A percentile compares a stretch with the other conserved stretches of the same genome.
phyloP scores from a whole-genome alignment of 2,329 filamentous ascomycete species.

The Microcyclosporella mali region DNA sequence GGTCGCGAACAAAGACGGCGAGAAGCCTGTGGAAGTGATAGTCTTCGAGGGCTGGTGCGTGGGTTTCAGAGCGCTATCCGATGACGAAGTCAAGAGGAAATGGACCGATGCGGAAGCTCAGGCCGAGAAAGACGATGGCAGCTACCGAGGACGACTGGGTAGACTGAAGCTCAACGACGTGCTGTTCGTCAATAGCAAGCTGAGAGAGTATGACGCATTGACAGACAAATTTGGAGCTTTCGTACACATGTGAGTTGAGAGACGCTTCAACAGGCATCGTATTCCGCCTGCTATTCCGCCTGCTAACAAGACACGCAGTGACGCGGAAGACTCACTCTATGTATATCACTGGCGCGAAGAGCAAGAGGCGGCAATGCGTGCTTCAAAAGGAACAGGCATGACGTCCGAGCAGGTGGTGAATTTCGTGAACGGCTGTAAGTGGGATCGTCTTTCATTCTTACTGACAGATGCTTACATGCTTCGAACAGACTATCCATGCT shows the following conservation, averaged over 20 bases:
- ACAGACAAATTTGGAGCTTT: constrained; percentile 57
- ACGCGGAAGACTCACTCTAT: constrained; percentile 65
- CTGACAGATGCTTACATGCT: not conserved
- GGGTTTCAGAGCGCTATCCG: constrained; percentile 65
- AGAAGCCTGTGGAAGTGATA: constrained; percentile 52
- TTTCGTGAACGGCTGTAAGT: constrained; percentile 64
- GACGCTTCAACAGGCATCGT: not conserved
- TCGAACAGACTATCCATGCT: constrained; percentile 44
- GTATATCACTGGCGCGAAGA: constrained; percentile 81
- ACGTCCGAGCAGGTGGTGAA: constrained; percentile 68
- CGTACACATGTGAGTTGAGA: constrained; percentile 55
- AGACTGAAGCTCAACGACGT: constrained; percentile 52
- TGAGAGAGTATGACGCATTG: constrained; percentile 54
- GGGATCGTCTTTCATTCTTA: not conserved
- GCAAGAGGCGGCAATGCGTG: constrained; percentile 68
- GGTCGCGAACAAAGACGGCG: constrained; percentile 48
- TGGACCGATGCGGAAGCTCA: constrained; percentile 47
- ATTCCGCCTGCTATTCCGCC: too few species aligned
- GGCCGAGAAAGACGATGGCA: constrained; percentile 34
- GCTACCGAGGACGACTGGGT: constrained; percentile 47
- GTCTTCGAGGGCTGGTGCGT: constrained; percentile 90
- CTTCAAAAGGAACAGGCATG: constrained; percentile 68
- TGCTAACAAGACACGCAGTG: constrained; percentile 32
- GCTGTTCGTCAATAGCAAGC: constrained; percentile 52
- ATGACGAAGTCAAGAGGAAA: constrained; percentile 49